phyloP scores from a whole-genome alignment of 2,329 filamentous ascomycete species.

The Pseudopyricularia cyperi region DNA sequence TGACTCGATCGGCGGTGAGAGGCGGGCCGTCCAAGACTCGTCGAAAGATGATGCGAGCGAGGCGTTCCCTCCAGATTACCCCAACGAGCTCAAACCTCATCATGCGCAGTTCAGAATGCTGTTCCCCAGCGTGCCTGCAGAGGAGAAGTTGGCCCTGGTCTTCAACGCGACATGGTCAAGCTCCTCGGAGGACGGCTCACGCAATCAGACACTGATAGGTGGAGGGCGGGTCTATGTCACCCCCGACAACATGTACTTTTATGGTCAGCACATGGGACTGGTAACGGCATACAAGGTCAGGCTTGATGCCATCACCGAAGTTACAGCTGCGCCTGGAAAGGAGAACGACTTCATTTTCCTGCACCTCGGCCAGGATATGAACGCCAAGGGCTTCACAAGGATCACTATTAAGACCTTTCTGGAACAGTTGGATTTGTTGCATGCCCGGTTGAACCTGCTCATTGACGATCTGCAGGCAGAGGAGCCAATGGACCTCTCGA shows the following conservation, averaged over 20 bases:
- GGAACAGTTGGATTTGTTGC: conserved; percentile 71
- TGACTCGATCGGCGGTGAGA: conserved; percentile 9
- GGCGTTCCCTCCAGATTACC: conserved; percentile 64
- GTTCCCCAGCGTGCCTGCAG: conserved; percentile 65
- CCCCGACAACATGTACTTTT: conserved; percentile 81
- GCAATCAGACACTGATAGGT: conserved; percentile 40
- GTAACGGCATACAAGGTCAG: conserved; percentile 70
- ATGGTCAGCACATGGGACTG: conserved; percentile 86
- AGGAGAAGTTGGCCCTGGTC: conserved; percentile 79
- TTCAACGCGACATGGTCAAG: conserved; percentile 80
- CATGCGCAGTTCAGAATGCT: conserved; percentile 87
- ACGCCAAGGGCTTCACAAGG: conserved; percentile 52
- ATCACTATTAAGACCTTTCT: conserved; percentile 89
- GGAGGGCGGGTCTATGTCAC: conserved; percentile 79
- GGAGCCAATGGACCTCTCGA: conserved; percentile 53
- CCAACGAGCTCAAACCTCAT: conserved; percentile 68
- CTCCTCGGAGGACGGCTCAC: conserved; percentile 28
- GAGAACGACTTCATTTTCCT: conserved; percentile 91
- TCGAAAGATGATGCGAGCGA: conserved; percentile 25
- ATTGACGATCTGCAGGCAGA: conserved; percentile 68
- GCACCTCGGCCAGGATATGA: conserved; percentile 52
- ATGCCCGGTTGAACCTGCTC: conserved; percentile 72
- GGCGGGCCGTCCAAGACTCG: too few species aligned
- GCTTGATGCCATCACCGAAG: conserved; percentile 68
- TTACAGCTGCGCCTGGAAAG: conserved; percentile 76